Base-by-base conservation (phyloP, 1,284 basidiomycete genomes). In the Leccinum proliferum region DNA sequence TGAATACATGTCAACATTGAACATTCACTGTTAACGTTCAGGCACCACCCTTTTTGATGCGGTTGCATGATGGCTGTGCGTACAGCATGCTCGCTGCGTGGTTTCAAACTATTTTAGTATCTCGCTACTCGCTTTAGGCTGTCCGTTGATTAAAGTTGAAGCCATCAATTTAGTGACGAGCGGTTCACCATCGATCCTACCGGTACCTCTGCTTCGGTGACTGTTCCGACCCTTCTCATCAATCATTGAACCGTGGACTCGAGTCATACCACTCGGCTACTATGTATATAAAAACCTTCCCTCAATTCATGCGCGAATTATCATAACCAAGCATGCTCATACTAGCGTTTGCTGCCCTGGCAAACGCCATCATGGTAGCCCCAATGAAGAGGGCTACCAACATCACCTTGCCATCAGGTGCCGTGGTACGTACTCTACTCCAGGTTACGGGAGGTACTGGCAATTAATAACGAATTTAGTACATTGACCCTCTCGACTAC, bases 401-500 rank as follows among this genome's bases (percentile, higher is more conserved):
- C 12, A 15, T 29, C 18, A 43, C 60, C 18, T 50, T 69, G 4
- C 66, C 68, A 5, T 32, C 61, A 8, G 61, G 57, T 11, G 57
- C 63, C 7, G 66, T 68, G 58, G 69, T 68, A 61, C 11, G 65
- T 66, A 4, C n/a, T 58, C 34, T 21, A 6, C 43, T 15, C 9
- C 4, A 41, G 5, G 3, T 4, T 34, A 12, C 46, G 7, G 2
- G 14, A 41, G 18, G 21, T 21, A 21, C 21, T 21, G 21, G 15
- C 5, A 25, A 11, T 5, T 14, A 12, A 21, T 91, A 89, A 72
- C 82, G 78, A 5, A 8, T 6, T 10, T 60, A 83, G 82, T 73
- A 78, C 55, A 64, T 81, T n/a, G 69, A 78, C 61, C 79, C 78
- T 46, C 73, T 66, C 39, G 72, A 75, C 7, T 81, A 81, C 62